Base-by-base conservation (phyloP, 208 protist genomes). In the Trypanosoma vivax region DNA sequence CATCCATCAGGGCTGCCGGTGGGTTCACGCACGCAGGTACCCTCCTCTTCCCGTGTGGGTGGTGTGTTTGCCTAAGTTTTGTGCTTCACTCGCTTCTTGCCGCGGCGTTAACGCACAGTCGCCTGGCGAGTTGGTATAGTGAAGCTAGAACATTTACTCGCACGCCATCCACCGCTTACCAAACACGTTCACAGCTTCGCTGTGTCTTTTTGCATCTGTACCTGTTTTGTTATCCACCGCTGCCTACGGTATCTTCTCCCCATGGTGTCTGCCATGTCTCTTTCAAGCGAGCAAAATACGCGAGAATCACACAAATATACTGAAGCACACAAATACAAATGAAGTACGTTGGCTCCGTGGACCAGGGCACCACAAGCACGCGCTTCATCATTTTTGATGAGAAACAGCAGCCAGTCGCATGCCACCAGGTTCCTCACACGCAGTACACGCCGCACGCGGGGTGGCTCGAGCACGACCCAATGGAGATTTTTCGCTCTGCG, bases 391-490 rank as follows among this genome's bases (percentile, higher is more conserved):
- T 98, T 7, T 99, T 97, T 72, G 58, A 97, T 58, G 60, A 73
- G 30, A 50, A 70, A 18, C 67, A 87, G 14, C 24, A 55, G 23
- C 48, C 88, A 14, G 69, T 97, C 0, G 55, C 76, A 0, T 58
- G 51, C 1, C 68, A 90, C 57, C 96, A 98, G 69, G 19, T 87
- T 10, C 42, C 65, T 27, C 86, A 96, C 59, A 64, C 67, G 33
- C 86, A 94, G 30, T 70, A 86, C 47, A 91, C 76, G 5, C 92
- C 90, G 2, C 21, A 88, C 1, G 66, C 87, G 2, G 97, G 94
- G 19, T 99, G 97, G 96, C 69, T 93, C 7, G 96, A 99, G 65
- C 96, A 99, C 50, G 88, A 99, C 65, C 92, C 95, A 18, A 57
- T 81, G 16, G 88, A 97, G 48, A 96, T 99, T 18, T 84, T 95